phyloP scores from a whole-genome alignment of 441 rosid species.

The Mallotus repandus region DNA sequence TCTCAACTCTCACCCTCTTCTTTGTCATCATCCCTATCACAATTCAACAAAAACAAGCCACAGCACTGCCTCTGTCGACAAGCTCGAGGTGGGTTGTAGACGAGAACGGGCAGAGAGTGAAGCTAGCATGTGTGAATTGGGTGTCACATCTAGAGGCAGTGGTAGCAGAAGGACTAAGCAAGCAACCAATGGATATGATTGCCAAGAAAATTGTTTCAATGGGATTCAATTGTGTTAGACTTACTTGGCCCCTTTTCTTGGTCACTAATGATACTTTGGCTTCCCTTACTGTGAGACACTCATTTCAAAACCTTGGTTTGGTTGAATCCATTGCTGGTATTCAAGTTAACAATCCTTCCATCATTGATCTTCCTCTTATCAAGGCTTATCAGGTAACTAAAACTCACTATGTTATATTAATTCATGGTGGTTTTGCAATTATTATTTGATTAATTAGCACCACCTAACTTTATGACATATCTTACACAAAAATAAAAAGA shows the following conservation, averaged over 20 bases:
- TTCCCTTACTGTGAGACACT: constrained; percentile 59
- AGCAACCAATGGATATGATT: constrained; percentile 53
- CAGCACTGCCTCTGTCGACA: constrained; percentile 62
- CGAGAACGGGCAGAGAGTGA: constrained; percentile 54
- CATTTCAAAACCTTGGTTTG: constrained; percentile 55
- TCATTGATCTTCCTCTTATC: constrained; percentile 65
- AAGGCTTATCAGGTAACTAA: constrained; percentile 65
- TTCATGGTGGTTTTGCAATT: background rate
- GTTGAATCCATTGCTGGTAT: constrained; percentile 55
- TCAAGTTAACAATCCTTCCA: constrained; percentile 61
- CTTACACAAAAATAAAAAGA: too few species aligned
- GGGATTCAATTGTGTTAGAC: constrained; percentile 85
- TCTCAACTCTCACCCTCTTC: constrained; percentile 10
- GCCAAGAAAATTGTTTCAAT: constrained; percentile 36
- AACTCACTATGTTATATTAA: background rate
- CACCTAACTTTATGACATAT: background rate
- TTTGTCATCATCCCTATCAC: constrained; percentile 11
- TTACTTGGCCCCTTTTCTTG: constrained; percentile 78
- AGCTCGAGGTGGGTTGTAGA: constrained; percentile 75
- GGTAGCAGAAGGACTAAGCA: constrained; percentile 84
- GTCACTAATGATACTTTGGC: constrained; percentile 61
- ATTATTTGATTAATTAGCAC: background rate
- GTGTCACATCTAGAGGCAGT: constrained; percentile 60
- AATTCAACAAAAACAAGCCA: constrained; percentile 18
- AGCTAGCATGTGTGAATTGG: constrained; percentile 82